Percentiles rank a stretch among this genome's conserved stretches.
Evolutionary conservation across 345 rosid species (phyloP).

Genomic region (Cardiospermum halicacabum): DNA sequence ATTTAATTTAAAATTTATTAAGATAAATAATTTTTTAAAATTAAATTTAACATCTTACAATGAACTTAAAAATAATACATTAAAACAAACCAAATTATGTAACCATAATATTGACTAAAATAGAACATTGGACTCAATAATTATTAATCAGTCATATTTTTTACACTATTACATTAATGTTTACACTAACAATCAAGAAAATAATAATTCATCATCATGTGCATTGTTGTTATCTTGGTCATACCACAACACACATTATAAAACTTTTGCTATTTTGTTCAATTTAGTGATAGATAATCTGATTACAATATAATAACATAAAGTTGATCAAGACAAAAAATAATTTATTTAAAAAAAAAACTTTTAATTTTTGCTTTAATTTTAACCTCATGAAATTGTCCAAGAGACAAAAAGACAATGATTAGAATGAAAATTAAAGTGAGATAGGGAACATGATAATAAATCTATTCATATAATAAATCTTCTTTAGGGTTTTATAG

Average conservation of each 20-base stretch:
- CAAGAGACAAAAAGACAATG: slow-evolving; percentile 34
- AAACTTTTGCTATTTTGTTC: neutral
- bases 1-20: no score
- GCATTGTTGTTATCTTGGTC: neutral
- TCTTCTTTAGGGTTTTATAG: slow-evolving; percentile 17
- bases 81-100: no score
- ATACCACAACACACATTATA: neutral
- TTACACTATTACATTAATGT: no score
- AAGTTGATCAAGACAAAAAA: neutral
- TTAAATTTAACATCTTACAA: no score
- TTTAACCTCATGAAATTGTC: slow-evolving; percentile 9
- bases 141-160: no score
- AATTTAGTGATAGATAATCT: neutral
- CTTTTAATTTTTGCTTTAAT: neutral
- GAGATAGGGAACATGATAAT: slow-evolving; percentile 41
- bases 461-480: slow-evolving; percentile 14
- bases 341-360: neutral
- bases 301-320: neutral
- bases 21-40: no score
- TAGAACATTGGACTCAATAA: no score
- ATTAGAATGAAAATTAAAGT: slow-evolving; percentile 36
- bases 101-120: no score
- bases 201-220: neutral
- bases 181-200: no score
- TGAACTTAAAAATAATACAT: no score